Base-by-base conservation (phyloP, 441 rosid species). In the Brassica hybrid region DNA sequence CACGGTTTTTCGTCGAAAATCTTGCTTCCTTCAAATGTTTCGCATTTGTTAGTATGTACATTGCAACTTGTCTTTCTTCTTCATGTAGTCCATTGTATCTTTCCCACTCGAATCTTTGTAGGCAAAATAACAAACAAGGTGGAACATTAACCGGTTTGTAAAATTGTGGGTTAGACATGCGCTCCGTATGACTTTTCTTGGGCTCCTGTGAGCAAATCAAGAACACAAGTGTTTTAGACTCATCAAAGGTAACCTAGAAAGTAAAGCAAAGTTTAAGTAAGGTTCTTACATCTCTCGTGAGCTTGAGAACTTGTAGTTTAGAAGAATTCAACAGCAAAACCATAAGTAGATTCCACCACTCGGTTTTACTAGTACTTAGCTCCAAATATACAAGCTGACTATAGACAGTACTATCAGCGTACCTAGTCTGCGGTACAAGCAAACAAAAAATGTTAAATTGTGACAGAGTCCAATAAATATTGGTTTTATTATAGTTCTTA, bases 31-130 rank as follows among this genome's bases (percentile, higher is more conserved):
- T 38, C 77, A 74, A 56, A n/a, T 56, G 65, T 56, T 34, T 74
- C 2, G 71, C 77, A 50, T 65, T 65, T 38, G 65, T n/a, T 54
- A 65, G 76, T 50, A 73, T 73, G 56, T 73, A 73, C 18, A 32
- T 21, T 45, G 77, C 77, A 65, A 74, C 21, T 74, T 65, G 65
- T 54, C 43, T 74, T 43, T 74, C 65, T 74, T 74, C 72, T 66
- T 54, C 77, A 58, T 65, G 71, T 23, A 23, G 41, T 57, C 77
- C 72, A 66, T 66, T 65, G 71, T 74, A 65, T 6, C 27, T 17
- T 21, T 65, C 65, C 77, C 77, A 73, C 41, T 65, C 41, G 9
- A 73, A 34, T 14, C 4, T 65, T 74, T 65, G 27, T 56, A 74
- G 71, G 38, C 56, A 0, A 16, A 3, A 3, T 18, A 73, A 65